phyloP scores from a whole-genome alignment of 2,329 filamentous ascomycete genomes.

The Exophiala dermatitidis region DNA sequence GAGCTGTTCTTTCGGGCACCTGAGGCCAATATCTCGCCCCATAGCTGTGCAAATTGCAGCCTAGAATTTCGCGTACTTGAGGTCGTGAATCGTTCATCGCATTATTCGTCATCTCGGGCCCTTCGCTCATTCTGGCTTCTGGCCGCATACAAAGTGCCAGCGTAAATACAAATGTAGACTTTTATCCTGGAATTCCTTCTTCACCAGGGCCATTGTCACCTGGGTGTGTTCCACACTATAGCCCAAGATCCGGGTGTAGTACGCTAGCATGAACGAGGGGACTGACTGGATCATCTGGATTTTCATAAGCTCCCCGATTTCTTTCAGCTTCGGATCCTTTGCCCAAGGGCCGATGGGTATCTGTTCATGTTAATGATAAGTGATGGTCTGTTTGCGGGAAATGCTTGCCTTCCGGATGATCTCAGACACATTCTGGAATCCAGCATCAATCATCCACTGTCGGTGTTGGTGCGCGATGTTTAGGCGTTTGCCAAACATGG shows the following conservation, averaged over 20 bases:
- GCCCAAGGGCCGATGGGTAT: slow-evolving; percentile 47
- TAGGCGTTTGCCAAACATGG: slow-evolving; percentile 32
- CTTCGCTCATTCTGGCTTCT: slow-evolving; percentile 3
- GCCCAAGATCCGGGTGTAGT: slow-evolving; percentile 8
- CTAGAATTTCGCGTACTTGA: too few relatives aligned
- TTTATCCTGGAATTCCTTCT: slow-evolving; percentile 26
- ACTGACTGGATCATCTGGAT: slow-evolving; percentile 4
- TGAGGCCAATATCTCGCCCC: too few relatives aligned
- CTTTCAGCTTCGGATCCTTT: slow-evolving; percentile 45
- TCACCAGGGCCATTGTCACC: slow-evolving; percentile 8
- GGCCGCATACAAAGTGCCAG: slow-evolving; percentile 15
- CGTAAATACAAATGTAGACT: slow-evolving; percentile 33
- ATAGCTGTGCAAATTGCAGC: too few relatives aligned
- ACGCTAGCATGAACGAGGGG: slow-evolving; percentile 12
- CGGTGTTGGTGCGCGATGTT: slow-evolving; percentile 30
- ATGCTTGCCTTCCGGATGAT: slow-evolving; percentile 37
- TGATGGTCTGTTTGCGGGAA: slow-evolving; percentile 6
- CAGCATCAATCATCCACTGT: slow-evolving; percentile 37
- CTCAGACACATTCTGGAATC: slow-evolving; percentile 48
- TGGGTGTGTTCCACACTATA: slow-evolving; percentile 9
- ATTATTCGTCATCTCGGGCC: neutral
- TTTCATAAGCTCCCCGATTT: slow-evolving; percentile 37
- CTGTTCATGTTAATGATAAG: slow-evolving; percentile 12
- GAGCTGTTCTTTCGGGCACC: too few relatives aligned
- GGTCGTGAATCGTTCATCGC: neutral